phyloP scores from a whole-genome alignment of 78 protist species.

The Chrysochromulina parva region DNA sequence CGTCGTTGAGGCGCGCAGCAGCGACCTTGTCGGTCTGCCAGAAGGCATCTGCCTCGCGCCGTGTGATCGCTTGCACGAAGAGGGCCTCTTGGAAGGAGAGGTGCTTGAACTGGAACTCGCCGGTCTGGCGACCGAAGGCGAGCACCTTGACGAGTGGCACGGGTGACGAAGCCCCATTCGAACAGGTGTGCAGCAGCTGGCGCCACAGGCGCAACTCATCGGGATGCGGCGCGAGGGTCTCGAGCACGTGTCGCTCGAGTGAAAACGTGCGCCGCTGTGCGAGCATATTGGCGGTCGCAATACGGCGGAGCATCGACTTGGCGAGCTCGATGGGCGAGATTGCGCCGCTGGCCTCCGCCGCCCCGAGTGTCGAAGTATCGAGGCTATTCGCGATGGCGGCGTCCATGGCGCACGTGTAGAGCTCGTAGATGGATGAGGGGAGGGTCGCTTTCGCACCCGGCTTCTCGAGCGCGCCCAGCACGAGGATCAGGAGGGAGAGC shows the following conservation, averaged over 20 bases:
- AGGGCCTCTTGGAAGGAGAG: conserved; percentile 4
- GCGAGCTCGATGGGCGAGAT: neutral
- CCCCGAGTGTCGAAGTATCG: no score
- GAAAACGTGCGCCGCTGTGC: neutral
- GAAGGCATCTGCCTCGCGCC: neutral
- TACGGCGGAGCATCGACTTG: neutral
- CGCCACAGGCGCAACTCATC: neutral
- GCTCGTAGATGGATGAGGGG: neutral
- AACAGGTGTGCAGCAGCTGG: neutral
- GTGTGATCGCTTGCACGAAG: neutral
- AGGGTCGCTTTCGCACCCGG: neutral
- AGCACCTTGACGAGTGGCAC: neutral
- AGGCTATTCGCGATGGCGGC: neutral
- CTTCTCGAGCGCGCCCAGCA: neutral
- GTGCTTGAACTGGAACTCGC: conserved; percentile 18
- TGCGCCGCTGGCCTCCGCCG: no score
- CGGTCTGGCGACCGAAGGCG: neutral
- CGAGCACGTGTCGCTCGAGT: neutral
- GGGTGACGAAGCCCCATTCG: no score
- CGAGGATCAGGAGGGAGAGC: neutral
- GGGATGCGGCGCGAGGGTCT: neutral
- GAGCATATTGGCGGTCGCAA: neutral
- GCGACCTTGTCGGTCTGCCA: neutral
- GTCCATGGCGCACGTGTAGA: neutral
- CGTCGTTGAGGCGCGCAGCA: neutral